phyloP scores from a whole-genome alignment of 2,329 filamentous ascomycete genomes.

The Pseudogymnoascus pannorum region DNA sequence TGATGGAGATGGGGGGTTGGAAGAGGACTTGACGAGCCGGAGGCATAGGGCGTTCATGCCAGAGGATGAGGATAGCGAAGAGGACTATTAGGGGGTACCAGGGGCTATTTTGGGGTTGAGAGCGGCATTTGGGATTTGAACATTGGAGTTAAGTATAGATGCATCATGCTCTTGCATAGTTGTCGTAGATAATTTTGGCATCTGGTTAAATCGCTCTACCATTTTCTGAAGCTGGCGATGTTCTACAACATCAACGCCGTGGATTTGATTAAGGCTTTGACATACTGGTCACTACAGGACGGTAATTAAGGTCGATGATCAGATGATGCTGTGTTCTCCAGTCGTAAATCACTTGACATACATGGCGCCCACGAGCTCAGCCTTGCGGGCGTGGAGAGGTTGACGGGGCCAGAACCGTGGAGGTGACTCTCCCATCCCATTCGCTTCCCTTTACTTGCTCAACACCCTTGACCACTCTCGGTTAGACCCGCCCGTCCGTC shows the following conservation, averaged over 20 bases:
- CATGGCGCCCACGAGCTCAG: background rate
- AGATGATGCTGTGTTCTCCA: background rate
- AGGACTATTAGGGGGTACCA: conserved; percentile 11
- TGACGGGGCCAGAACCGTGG: background rate
- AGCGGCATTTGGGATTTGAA: conserved; percentile 1
- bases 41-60: conserved; percentile 70
- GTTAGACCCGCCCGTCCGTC: background rate
- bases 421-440: background rate
- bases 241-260: background rate
- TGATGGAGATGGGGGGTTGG: conserved; percentile 78
- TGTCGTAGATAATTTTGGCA: background rate
- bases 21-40: conserved; percentile 77
- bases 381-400: background rate
- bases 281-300: background rate
- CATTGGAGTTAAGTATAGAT: background rate
- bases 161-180: background rate
- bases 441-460: conserved; percentile 4
- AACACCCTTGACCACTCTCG: background rate
- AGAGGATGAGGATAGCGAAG: conserved; percentile 58
- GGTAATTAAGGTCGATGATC: background rate
- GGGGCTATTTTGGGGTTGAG: background rate
- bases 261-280: background rate
- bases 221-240: background rate
- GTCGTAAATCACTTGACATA: background rate
- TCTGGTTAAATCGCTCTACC: background rate